Evolutionary conservation across 164 flowering plant genomes (phyloP).

Genomic region (Tinospora cordifolia): DNA sequence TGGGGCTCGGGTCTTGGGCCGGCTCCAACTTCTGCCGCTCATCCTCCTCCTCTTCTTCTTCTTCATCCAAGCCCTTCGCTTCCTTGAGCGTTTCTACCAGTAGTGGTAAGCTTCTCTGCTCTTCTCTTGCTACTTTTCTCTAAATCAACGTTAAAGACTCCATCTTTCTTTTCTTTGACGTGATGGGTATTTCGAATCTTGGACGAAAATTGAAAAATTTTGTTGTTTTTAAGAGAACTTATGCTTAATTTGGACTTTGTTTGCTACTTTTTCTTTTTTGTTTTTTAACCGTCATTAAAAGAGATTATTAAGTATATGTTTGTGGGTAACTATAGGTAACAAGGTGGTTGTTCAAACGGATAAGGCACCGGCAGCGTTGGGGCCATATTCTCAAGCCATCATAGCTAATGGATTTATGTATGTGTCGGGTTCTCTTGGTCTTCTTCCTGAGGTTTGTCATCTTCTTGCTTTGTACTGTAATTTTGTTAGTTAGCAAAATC

Average conservation of each 20-base stretch:
- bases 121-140: not conserved
- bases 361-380: constrained; percentile 94
- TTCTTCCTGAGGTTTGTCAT: constrained; percentile 73
- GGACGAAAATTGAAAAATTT: not conserved
- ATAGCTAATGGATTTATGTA: constrained; percentile 74
- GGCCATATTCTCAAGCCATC: constrained; percentile 95
- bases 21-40: constrained; percentile 32
- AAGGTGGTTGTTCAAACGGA: constrained; percentile 83
- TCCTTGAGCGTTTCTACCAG: constrained; percentile 35
- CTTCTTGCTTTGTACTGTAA: too few relatives aligned
- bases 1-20: constrained; percentile 47
- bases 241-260: not conserved
- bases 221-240: not conserved
- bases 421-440: constrained; percentile 87
- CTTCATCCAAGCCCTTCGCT: constrained; percentile 34
- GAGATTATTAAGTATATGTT: not conserved
- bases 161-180: not conserved
- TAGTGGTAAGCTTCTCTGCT: constrained; percentile 18
- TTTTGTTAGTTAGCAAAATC: too few relatives aligned
- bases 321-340: constrained; percentile 29
- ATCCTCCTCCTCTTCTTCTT: constrained; percentile 25
- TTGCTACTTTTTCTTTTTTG: too few relatives aligned
- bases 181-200: not conserved
- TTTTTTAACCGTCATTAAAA: too few relatives aligned
- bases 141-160: not conserved